Evolutionary conservation across 2,329 filamentous ascomycete species (phyloP).

Genomic region (Ceratocystiopsis minuta): DNA sequence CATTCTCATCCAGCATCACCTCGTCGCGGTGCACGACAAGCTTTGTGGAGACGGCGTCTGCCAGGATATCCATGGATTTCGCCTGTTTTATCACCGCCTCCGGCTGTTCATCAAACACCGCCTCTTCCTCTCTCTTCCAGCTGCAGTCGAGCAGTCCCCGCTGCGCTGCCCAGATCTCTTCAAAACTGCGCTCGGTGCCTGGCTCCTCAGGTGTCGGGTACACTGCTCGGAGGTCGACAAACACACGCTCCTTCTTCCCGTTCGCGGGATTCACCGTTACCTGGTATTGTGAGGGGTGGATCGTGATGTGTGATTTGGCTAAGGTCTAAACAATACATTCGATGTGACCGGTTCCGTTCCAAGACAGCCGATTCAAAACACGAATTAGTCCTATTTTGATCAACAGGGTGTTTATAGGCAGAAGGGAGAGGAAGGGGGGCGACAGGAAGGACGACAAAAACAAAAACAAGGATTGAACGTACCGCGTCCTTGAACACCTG

Average conservation of each 20-base stretch:
- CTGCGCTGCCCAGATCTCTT: conserved; percentile 68
- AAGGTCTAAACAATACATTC: conserved; percentile 31
- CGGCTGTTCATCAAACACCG: background rate
- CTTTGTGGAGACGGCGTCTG: conserved; percentile 16
- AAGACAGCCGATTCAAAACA: conserved; percentile 11
- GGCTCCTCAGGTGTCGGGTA: conserved; percentile 62
- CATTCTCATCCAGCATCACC: conserved; percentile 39
- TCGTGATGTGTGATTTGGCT: conserved; percentile 41
- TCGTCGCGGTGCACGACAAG: conserved; percentile 27
- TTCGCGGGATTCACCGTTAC: conserved; percentile 67
- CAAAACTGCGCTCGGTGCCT: conserved; percentile 68
- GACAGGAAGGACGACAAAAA: background rate
- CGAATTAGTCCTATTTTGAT: conserved; percentile 92
- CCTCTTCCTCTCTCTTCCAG: conserved; percentile 29
- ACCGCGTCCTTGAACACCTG: conserved; percentile 91
- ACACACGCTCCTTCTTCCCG: conserved; percentile 70
- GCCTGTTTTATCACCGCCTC: background rate
- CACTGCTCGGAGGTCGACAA: conserved; percentile 68
- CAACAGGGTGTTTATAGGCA: conserved; percentile 45
- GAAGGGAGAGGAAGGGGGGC: conserved; percentile 13
- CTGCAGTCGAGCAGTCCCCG: conserved; percentile 48
- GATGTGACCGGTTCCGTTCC: too few relatives aligned
- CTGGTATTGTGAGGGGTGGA: conserved; percentile 56
- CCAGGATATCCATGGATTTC: conserved; percentile 14
- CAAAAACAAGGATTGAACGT: conserved; percentile 27